Percentiles rank a stretch among this genome's conserved stretches.
Evolutionary conservation across 441 rosid species (phyloP).

Genomic region (Corymbia citriodora): DNA sequence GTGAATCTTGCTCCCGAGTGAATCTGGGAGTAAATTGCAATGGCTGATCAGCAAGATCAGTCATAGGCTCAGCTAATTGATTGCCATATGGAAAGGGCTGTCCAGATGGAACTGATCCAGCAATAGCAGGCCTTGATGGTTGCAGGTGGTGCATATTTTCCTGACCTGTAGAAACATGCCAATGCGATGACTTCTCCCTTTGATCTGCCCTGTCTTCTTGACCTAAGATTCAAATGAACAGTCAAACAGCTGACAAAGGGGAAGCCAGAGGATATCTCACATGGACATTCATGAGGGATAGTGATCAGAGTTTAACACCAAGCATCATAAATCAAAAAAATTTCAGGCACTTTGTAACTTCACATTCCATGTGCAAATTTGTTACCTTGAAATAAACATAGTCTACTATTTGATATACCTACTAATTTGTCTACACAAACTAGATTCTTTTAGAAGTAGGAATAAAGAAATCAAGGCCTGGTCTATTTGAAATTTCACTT

Average conservation of each 20-base stretch:
- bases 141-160: conserved; percentile 41
- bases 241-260: conserved; percentile 15
- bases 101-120: conserved; percentile 33
- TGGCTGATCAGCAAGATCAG: conserved; percentile 61
- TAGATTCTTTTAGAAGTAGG: neutral
- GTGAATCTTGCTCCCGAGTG: conserved; percentile 39
- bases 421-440: neutral
- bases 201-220: conserved; percentile 30
- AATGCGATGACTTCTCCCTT: conserved; percentile 22
- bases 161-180: conserved; percentile 35
- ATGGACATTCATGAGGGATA: neutral
- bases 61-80: conserved; percentile 42
- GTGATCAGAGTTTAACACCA: conserved; percentile 1
- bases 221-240: conserved; percentile 32
- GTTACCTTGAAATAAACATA: neutral
- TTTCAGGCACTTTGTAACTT: neutral
- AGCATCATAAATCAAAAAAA: neutral
- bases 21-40: conserved; percentile 62
- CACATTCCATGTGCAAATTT: neutral
- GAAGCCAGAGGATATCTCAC: neutral
- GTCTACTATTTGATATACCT: neutral
- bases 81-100: conserved; percentile 53
- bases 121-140: conserved; percentile 31
- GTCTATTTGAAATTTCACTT: neutral
- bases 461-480: neutral